A percentile compares a stretch with the other conserved stretches of the same genome.
Evolutionary conservation across 108 stramenopile genomes (phyloP).

Genomic region (Nitzschia sp.): DNA sequence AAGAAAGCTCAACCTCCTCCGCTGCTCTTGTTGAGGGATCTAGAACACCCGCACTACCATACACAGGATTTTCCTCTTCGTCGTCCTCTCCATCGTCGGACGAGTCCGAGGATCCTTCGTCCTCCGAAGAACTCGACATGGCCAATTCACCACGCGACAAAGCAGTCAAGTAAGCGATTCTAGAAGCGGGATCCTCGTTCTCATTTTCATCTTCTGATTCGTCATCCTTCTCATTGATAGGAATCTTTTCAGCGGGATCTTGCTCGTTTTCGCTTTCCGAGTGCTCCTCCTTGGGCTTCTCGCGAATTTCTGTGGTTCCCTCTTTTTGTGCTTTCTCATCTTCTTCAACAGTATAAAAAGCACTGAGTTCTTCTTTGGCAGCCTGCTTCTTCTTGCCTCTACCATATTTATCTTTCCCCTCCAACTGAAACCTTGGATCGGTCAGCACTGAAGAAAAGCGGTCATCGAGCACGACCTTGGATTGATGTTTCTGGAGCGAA

Average conservation of each 20-base stretch:
- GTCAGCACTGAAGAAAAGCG: slow-evolving; percentile 84
- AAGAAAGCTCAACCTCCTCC: slow-evolving; percentile 54
- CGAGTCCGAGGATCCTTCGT: slow-evolving; percentile 37
- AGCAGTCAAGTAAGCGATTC: slow-evolving; percentile 92
- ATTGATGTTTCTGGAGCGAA: slow-evolving; percentile 22
- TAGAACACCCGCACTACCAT: slow-evolving; percentile 66
- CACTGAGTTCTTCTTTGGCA: slow-evolving; percentile 55
- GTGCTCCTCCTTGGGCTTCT: slow-evolving; percentile 11
- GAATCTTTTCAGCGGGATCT: neutral
- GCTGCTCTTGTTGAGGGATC: slow-evolving; percentile 63
- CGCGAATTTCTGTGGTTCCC: slow-evolving; percentile 16
- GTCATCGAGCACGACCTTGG: slow-evolving; percentile 77
- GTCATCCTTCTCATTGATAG: slow-evolving; percentile 16
- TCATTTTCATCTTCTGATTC: slow-evolving; percentile 18
- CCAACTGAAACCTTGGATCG: slow-evolving; percentile 68
- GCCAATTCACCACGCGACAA: slow-evolving; percentile 90
- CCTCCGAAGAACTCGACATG: slow-evolving; percentile 64
- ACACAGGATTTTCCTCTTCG: slow-evolving; percentile 50
- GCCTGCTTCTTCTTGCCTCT: slow-evolving; percentile 49
- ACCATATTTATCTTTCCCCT: slow-evolving; percentile 69
- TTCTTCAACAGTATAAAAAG: slow-evolving; percentile 53
- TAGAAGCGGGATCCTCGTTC: slow-evolving; percentile 66
- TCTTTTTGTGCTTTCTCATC: slow-evolving; percentile 32
- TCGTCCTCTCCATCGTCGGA: slow-evolving; percentile 52
- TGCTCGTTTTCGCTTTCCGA: slow-evolving; percentile 7